Conservation (phyloP, 768 basidiomycete species). For the Suillus subluteus region DNA sequence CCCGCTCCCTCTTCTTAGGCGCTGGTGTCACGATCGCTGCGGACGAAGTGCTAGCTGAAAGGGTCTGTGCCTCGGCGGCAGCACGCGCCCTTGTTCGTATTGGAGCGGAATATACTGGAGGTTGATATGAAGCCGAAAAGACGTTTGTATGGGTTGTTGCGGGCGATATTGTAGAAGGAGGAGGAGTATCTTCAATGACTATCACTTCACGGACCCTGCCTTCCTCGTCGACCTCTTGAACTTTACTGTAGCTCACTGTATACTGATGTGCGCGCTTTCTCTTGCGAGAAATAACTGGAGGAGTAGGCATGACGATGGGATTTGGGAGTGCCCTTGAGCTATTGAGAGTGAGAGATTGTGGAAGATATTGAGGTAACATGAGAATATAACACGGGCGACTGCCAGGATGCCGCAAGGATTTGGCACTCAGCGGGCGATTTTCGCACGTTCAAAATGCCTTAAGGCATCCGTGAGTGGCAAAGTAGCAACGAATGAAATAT, state of each 20-base stretch:
- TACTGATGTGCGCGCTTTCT: conserved; percentile 82
- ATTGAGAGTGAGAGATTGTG: conserved; percentile 55
- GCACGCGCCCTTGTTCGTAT: conserved; percentile 85
- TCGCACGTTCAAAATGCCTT: no score
- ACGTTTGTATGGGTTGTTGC: conserved; percentile 70
- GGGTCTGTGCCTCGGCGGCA: conserved; percentile 81
- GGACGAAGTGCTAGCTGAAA: conserved; percentile 67
- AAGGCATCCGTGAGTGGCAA: no score
- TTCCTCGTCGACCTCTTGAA: conserved; percentile 81
- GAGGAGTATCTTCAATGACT: conserved; percentile 91
- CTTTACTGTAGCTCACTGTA: conserved; percentile 86
- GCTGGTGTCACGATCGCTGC: conserved; percentile 68
- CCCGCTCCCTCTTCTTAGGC: conserved; percentile 84
- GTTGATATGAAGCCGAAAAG: conserved; percentile 81
- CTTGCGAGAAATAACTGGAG: conserved; percentile 75
- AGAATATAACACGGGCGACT: no score
- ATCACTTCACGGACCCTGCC: conserved; percentile 85
- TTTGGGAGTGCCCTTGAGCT: conserved; percentile 35
- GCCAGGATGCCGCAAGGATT: no score
- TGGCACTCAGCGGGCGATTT: no score
- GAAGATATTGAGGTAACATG: conserved; percentile 70
- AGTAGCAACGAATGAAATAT: no score
- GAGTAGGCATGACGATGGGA: conserved; percentile 72
- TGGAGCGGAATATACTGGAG: conserved; percentile 72
- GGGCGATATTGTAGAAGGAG: conserved; percentile 73